These are phyloP conservation scores for Enteropsectra breve DNA, from an alignment of 371 early-diverging fungal genomes.

Conservation along the genomic window DNA sequence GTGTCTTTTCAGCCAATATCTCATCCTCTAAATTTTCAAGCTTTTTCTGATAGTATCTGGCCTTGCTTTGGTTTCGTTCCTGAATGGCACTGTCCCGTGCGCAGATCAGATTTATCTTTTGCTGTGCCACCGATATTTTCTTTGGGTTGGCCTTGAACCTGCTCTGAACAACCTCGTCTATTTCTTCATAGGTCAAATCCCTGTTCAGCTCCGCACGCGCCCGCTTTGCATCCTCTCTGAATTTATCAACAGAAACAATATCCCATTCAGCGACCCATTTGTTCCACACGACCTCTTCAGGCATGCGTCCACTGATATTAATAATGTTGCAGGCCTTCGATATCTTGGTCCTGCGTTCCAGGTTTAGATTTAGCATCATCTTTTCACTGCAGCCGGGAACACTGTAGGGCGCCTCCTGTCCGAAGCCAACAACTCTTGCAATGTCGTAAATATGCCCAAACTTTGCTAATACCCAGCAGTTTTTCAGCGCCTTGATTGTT, in stretches of 20 bases:
- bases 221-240: conserved; percentile 16
- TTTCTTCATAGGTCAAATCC: conserved; percentile 44
- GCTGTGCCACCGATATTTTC: conserved; percentile 27
- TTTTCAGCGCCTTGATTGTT: conserved; percentile 29
- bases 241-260: conserved; percentile 4
- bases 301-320: conserved; percentile 43
- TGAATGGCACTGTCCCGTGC: conserved; percentile 43
- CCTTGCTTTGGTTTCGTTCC: conserved; percentile 31
- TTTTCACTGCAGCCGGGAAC: conserved; percentile 11
- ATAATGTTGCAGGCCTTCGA: conserved; percentile 32
- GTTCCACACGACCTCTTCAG: conserved; percentile 47
- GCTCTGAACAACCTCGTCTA: conserved; percentile 40
- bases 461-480: conserved; percentile 47
- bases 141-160: conserved; percentile 32
- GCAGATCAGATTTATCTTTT: conserved; percentile 42
- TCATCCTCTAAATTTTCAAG: conserved; percentile 47
- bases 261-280: conserved; percentile 25
- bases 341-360: conserved; percentile 31
- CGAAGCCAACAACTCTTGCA: conserved; percentile 39
- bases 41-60: conserved; percentile 32
- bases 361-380: conserved; percentile 30
- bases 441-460: conserved; percentile 39
- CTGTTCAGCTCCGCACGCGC: conserved; percentile 36
- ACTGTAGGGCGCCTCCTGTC: conserved; percentile 42
- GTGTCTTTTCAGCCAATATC: conserved; percentile 8